Conservation (phyloP, 2,329 filamentous ascomycete species). For the Zymoseptoria passerinii region DNA sequence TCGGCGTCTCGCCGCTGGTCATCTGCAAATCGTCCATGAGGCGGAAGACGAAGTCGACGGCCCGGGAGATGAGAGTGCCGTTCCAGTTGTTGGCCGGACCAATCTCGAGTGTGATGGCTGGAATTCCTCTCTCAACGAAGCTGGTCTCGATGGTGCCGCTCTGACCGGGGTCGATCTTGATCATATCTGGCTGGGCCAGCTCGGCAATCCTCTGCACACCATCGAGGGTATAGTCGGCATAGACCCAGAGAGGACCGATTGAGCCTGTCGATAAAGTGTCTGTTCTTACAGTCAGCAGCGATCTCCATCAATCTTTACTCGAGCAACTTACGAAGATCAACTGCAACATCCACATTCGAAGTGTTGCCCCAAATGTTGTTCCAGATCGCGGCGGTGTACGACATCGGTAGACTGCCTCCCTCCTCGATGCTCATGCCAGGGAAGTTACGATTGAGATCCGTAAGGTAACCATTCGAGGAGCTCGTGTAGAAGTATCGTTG, state of each 20-base stretch:
- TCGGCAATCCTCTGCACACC: slow-evolving; percentile 34
- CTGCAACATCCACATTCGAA: slow-evolving; percentile 32
- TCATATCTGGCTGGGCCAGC: slow-evolving; percentile 32
- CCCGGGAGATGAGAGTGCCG: slow-evolving; percentile 28
- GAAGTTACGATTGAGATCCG: slow-evolving; percentile 52
- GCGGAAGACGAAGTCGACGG: slow-evolving; percentile 26
- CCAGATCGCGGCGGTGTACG: slow-evolving; percentile 31
- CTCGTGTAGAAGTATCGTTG: slow-evolving; percentile 33
- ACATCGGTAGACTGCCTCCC: slow-evolving; percentile 13
- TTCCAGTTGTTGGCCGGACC: slow-evolving; percentile 34
- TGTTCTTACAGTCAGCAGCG: slow-evolving; percentile 2
- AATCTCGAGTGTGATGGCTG: slow-evolving; percentile 34
- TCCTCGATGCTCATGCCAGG: slow-evolving; percentile 42
- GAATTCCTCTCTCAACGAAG: slow-evolving; percentile 29
- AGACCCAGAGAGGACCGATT: slow-evolving; percentile 33
- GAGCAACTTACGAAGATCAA: slow-evolving; percentile 25
- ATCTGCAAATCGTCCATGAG: slow-evolving; percentile 25
- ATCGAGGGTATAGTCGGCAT: slow-evolving; percentile 31
- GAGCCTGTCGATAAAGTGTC: slow-evolving; percentile 32
- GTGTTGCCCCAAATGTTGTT: slow-evolving; percentile 33
- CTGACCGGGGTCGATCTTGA: slow-evolving; percentile 35
- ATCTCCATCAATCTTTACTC: neutral
- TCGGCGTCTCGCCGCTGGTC: slow-evolving; percentile 3
- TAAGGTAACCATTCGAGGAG: slow-evolving; percentile 44
- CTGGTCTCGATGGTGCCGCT: slow-evolving; percentile 34